Percentiles rank a stretch among this genome's conserved stretches.
Evolutionary conservation across 495 filamentous ascomycete genomes (phyloP).

Genomic region (Tuber melanosporum): DNA sequence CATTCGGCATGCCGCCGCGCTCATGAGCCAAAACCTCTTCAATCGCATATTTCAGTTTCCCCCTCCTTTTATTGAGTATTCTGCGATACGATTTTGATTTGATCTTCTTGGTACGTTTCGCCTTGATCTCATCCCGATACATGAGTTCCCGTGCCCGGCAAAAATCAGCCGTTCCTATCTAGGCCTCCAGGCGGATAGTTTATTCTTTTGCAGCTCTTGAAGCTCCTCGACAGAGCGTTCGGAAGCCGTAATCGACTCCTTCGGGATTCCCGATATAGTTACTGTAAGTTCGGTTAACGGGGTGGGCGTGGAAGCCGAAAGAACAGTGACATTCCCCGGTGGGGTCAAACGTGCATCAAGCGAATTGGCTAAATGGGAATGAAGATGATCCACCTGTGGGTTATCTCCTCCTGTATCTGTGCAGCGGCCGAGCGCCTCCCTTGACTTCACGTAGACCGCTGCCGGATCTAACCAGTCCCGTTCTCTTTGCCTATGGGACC

Average conservation of each 20-base stretch:
- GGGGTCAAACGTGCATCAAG: conserved; percentile 49
- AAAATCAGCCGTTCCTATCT: conserved; percentile 65
- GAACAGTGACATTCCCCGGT: conserved; percentile 46
- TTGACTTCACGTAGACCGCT: conserved; percentile 83
- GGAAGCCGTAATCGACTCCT: conserved; percentile 55
- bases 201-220: too few relatives aligned
- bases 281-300: conserved; percentile 74
- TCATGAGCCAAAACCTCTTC: conserved; percentile 58
- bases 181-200: conserved; percentile 61
- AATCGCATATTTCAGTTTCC: conserved; percentile 44
- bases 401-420: conserved; percentile 90
- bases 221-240: too few relatives aligned
- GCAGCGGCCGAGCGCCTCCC: conserved; percentile 84
- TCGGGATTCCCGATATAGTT: conserved; percentile 76
- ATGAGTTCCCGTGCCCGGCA: conserved; percentile 74
- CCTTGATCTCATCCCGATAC: conserved; percentile 78
- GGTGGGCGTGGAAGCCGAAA: conserved; percentile 46
- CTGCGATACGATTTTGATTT: conserved; percentile 93
- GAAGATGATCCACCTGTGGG: conserved; percentile 80
- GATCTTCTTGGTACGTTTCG: conserved; percentile 95
- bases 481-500: conserved; percentile 78
- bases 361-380: conserved; percentile 80
- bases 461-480: conserved; percentile 79
- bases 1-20: conserved; percentile 60
- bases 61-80: conserved; percentile 79